phyloP scores from a whole-genome alignment of 2,329 filamentous ascomycete genomes.

The Scortechinia acanthostroma region DNA sequence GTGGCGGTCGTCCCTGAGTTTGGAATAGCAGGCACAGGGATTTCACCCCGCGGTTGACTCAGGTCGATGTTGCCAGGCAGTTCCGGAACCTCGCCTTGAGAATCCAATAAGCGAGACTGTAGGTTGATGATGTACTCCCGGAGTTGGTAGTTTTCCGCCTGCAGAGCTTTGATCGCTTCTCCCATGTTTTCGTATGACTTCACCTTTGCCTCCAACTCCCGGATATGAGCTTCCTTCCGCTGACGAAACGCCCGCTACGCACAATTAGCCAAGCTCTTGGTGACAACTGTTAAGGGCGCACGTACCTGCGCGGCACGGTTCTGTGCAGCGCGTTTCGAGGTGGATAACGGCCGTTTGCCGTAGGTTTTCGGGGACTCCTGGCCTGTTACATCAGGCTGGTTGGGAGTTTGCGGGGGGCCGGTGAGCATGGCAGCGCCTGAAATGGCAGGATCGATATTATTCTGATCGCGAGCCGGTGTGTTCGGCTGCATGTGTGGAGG shows the following conservation, averaged over 20 bases:
- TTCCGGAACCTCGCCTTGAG: slow-evolving; percentile 75
- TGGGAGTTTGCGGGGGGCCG: slow-evolving; percentile 9
- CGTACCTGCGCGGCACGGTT: slow-evolving; percentile 93
- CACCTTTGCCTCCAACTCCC: slow-evolving; percentile 91
- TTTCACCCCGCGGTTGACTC: slow-evolving; percentile 34
- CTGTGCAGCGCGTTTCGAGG: slow-evolving; percentile 91
- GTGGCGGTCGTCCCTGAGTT: neutral
- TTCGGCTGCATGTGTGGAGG: slow-evolving; percentile 25
- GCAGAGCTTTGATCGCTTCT: slow-evolving; percentile 70
- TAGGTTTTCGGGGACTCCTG: slow-evolving; percentile 43
- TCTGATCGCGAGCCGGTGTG: slow-evolving; percentile 33
- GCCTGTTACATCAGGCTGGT: slow-evolving; percentile 32
- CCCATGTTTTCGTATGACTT: slow-evolving; percentile 73
- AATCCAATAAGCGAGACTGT: slow-evolving; percentile 78
- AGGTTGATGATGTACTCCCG: slow-evolving; percentile 89
- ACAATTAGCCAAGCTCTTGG: slow-evolving; percentile 13
- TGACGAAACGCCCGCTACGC: slow-evolving; percentile 86
- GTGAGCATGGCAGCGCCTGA: slow-evolving; percentile 39
- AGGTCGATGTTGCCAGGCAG: slow-evolving; percentile 76
- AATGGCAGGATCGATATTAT: slow-evolving; percentile 51
- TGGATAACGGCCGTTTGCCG: slow-evolving; percentile 84
- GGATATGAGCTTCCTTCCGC: slow-evolving; percentile 96
- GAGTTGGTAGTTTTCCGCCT: slow-evolving; percentile 82
- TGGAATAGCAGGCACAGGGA: neutral
- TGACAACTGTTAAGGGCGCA: slow-evolving; percentile 14